These are phyloP conservation scores for Wickerhamomyces sp. DNA, from an alignment of 1,139 yeast species.

Conservation along the genomic window DNA sequence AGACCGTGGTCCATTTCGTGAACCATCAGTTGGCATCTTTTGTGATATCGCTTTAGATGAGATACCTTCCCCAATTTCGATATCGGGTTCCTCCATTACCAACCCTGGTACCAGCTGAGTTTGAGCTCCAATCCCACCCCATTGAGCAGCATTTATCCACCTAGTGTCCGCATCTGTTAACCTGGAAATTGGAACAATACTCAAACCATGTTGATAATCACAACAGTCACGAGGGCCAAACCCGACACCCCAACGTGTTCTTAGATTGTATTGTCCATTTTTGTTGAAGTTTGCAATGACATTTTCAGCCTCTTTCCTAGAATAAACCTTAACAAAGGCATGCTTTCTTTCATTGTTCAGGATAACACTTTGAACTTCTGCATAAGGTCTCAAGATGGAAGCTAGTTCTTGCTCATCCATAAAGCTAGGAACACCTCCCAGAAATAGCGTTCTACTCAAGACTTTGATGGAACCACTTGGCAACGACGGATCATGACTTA, in stretches of 20 bases:
- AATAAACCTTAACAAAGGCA: conserved; percentile 94
- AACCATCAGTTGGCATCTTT: conserved; percentile 84
- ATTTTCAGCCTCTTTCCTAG: conserved; percentile 88
- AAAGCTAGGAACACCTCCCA: conserved; percentile 85
- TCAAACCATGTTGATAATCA: conserved; percentile 85
- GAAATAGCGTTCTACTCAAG: conserved; percentile 80
- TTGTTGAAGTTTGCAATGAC: conserved; percentile 55
- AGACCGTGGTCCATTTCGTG: conserved; percentile 80
- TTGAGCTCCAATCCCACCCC: conserved; percentile 94
- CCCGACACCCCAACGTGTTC: conserved; percentile 98
- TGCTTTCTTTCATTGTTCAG: conserved; percentile 86
- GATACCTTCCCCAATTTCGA: conserved; percentile 91
- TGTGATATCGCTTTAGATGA: conserved; percentile 88
- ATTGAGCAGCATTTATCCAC: conserved; percentile 88
- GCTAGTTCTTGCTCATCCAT: conserved; percentile 76
- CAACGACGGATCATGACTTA: conserved; percentile 61
- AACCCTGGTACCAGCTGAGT: conserved; percentile 75
- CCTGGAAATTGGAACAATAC: conserved; percentile 79
- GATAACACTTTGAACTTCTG: conserved; percentile 90
- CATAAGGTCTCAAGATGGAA: conserved; percentile 71
- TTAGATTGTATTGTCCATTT: conserved; percentile 53
- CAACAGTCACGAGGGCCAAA: conserved; percentile 98
- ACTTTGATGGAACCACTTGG: conserved; percentile 84
- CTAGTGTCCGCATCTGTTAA: conserved; percentile 89
- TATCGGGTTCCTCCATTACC: conserved; percentile 95